Percentiles rank a stretch among this genome's conserved stretches.
These are phyloP conservation scores for Globisporangium abappressorium DNA, from an alignment of 352 stramenopile species.

Conservation along the genomic window DNA sequence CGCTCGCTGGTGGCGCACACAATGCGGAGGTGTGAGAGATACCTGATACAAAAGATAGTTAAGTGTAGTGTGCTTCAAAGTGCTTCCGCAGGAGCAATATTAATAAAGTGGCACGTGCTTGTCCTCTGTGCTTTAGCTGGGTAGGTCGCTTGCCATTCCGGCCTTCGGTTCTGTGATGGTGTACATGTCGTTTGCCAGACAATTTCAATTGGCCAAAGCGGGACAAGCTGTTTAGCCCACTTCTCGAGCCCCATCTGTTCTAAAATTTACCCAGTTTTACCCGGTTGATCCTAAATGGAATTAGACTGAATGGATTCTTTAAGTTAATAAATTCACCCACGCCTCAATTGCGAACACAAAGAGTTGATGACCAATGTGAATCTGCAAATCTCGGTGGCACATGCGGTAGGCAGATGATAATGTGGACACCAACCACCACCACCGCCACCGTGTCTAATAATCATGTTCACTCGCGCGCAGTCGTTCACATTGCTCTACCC, in stretches of 20 bases:
- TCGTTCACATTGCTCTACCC: background rate
- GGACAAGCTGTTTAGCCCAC: no score
- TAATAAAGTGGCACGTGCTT: background rate
- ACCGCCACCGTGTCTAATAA: background rate
- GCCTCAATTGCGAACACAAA: background rate
- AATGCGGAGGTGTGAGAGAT: background rate
- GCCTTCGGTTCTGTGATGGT: background rate
- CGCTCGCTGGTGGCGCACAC: background rate
- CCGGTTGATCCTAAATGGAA: background rate
- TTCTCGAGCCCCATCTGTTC: background rate
- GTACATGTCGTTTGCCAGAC: background rate
- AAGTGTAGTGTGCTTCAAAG: background rate
- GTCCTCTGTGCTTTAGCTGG: background rate
- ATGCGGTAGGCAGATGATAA: background rate
- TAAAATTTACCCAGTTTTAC: background rate
- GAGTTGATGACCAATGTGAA: background rate
- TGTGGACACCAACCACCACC: background rate
- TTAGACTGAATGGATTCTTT: conserved; percentile 2
- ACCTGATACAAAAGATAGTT: background rate
- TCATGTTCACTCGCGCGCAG: background rate
- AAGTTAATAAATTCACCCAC: conserved; percentile 9
- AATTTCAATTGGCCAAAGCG: background rate
- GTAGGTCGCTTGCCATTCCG: background rate
- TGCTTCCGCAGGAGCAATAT: background rate
- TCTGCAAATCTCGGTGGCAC: conserved; percentile 5